These are phyloP conservation scores for Metarhizium brunneum DNA, from an alignment of 2,329 filamentous ascomycete genomes.

Conservation along the genomic window DNA sequence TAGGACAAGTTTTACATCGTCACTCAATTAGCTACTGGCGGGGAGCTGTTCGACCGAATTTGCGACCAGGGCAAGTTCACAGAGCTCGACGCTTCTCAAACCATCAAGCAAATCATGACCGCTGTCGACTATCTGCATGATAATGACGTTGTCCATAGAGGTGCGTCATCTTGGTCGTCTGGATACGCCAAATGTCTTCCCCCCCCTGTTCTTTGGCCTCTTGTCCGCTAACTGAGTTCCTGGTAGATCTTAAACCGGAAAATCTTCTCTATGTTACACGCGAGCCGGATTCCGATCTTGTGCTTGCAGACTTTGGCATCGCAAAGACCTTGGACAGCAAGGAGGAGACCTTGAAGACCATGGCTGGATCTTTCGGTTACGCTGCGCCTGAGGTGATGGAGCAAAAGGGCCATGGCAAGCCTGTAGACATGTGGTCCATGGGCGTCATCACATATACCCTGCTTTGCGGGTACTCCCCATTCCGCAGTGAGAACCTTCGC, in stretches of 20 bases:
- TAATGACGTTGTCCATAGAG: slow-evolving; percentile 93
- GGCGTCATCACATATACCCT: slow-evolving; percentile 98
- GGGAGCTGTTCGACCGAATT: slow-evolving; percentile 95
- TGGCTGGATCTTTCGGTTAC: slow-evolving; percentile 98
- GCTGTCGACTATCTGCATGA: slow-evolving; percentile 92
- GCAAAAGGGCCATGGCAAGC: slow-evolving; percentile 94
- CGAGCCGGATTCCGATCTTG: slow-evolving; percentile 69
- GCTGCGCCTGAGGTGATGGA: slow-evolving; percentile 97
- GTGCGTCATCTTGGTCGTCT: slow-evolving; percentile 33
- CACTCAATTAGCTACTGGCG: slow-evolving; percentile 88
- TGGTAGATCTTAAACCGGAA: slow-evolving; percentile 86
- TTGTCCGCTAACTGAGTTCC: slow-evolving; percentile 1
- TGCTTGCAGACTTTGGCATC: slow-evolving; percentile 96
- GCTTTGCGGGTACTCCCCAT: slow-evolving; percentile 95
- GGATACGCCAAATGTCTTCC: neutral
- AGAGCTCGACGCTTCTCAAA: slow-evolving; percentile 93
- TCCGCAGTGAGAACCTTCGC: slow-evolving; percentile 86
- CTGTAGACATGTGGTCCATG: slow-evolving; percentile 98
- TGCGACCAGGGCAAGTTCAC: slow-evolving; percentile 98
- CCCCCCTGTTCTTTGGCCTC: neutral
- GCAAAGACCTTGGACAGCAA: slow-evolving; percentile 93
- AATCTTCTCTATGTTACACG: slow-evolving; percentile 89
- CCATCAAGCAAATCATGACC: slow-evolving; percentile 85
- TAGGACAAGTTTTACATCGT: slow-evolving; percentile 99
- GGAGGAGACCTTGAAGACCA: slow-evolving; percentile 88